Conservation (phyloP, 345 rosid species). For the Eucalyptus marginata region DNA sequence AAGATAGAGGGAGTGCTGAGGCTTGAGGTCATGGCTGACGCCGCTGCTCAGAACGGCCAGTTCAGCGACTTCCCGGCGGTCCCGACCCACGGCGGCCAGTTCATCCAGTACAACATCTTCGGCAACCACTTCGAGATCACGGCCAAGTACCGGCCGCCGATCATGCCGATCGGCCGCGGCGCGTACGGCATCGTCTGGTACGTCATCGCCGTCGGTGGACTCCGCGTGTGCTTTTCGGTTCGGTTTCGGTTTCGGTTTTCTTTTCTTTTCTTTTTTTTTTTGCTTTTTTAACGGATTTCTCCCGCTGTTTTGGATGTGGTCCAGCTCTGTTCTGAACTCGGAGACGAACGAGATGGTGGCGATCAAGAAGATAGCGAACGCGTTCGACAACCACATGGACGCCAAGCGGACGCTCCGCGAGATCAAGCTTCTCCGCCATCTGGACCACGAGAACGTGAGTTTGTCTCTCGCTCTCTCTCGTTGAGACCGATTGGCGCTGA, state of each 20-base stretch:
- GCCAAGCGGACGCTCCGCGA: constrained; percentile 98
- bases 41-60: constrained; percentile 18
- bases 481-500: neutral
- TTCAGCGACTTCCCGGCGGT: constrained; percentile 63
- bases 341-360: constrained; percentile 97
- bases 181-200: constrained; percentile 99
- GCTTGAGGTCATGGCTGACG: constrained; percentile 13
- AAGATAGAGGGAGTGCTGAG: neutral
- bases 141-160: constrained; percentile 84
- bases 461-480: neutral
- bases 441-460: constrained; percentile 94
- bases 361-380: constrained; percentile 90
- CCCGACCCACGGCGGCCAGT: constrained; percentile 61
- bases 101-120: constrained; percentile 60
- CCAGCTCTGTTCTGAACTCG: constrained; percentile 80
- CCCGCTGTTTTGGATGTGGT: neutral
- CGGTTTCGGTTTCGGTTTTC: neutral
- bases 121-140: constrained; percentile 79
- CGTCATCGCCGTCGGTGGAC: neutral
- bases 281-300: neutral
- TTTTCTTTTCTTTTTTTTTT: neutral
- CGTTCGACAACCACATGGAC: constrained; percentile 93
- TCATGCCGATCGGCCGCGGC: constrained; percentile 91
- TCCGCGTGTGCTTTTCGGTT: neutral
- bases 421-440: constrained; percentile 89